Percentiles rank a stretch among this genome's conserved stretches.
These are phyloP conservation scores for Yamadazyma nakazawae DNA, from an alignment of 805 yeast species.

Conservation along the genomic window DNA sequence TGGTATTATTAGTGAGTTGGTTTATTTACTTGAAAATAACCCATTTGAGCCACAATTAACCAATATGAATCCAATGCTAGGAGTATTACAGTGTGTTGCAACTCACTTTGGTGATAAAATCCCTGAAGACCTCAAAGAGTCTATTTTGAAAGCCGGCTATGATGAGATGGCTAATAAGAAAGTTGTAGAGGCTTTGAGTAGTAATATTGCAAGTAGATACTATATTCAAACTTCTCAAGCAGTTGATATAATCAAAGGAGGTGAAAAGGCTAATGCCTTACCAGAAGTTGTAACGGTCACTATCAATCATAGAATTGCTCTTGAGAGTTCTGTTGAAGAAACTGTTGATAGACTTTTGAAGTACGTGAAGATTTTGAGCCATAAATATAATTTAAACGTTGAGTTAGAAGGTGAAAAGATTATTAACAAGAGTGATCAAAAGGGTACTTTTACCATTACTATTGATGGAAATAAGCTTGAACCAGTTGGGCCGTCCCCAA, in stretches of 20 bases:
- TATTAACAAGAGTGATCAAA: conserved; percentile 13
- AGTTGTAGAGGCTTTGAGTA: conserved; percentile 12
- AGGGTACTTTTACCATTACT: conserved; percentile 17
- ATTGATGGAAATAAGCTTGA: conserved; percentile 24
- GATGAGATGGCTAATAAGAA: conserved; percentile 21
- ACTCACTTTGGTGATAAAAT: conserved; percentile 35
- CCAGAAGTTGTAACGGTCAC: conserved; percentile 30
- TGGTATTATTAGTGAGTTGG: conserved; percentile 65
- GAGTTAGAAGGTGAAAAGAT: conserved; percentile 16
- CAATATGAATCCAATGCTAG: conserved; percentile 56
- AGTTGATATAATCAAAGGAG: conserved; percentile 31
- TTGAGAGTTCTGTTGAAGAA: conserved; percentile 26
- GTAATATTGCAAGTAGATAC: conserved; percentile 22
- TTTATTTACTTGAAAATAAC: conserved; percentile 52
- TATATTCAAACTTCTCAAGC: conserved; percentile 34
- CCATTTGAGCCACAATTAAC: conserved; percentile 50
- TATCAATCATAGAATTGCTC: conserved; percentile 35
- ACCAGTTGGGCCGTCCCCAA: conserved; percentile 48
- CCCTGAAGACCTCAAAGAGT: conserved; percentile 21
- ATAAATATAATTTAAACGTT: conserved; percentile 25
- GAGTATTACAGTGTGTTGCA: conserved; percentile 61
- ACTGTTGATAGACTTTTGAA: conserved; percentile 18
- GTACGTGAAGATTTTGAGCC: conserved; percentile 25
- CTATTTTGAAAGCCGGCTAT: conserved; percentile 34
- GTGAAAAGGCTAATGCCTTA: conserved; percentile 39